A percentile compares a stretch with the other conserved stretches of the same genome.
Evolutionary conservation across 805 yeast genomes (phyloP).

Genomic region (Ogataea neopini): DNA sequence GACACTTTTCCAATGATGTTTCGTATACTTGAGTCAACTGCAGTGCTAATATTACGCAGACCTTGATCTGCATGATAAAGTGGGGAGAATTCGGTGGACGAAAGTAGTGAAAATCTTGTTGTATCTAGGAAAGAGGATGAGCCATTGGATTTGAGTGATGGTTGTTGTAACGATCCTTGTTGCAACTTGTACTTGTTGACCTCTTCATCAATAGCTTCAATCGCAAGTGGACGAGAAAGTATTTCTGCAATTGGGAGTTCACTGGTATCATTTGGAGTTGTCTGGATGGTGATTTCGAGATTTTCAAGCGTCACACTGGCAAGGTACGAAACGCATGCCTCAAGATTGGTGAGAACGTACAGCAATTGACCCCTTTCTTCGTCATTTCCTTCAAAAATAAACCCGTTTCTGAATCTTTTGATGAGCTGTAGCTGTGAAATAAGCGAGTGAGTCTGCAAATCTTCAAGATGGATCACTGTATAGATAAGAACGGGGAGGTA

Average conservation of each 20-base stretch:
- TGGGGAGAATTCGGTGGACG: conserved; percentile 27
- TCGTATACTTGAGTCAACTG: conserved; percentile 38
- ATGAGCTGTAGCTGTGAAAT: conserved; percentile 35
- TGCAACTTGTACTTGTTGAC: conserved; percentile 19
- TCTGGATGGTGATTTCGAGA: conserved; percentile 25
- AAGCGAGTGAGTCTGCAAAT: conserved; percentile 30
- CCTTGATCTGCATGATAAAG: conserved; percentile 40
- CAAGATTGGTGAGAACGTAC: conserved; percentile 38
- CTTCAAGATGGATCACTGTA: conserved; percentile 33
- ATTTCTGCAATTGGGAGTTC: not conserved
- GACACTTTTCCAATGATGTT: conserved; percentile 37
- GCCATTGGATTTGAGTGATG: conserved; percentile 1
- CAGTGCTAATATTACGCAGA: conserved; percentile 33
- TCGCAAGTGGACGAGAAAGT: conserved; percentile 25
- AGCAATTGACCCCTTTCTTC: conserved; percentile 36
- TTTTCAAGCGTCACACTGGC: conserved; percentile 36
- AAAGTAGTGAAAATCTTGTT: conserved; percentile 14
- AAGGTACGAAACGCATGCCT: conserved; percentile 38
- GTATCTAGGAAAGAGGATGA: conserved; percentile 16
- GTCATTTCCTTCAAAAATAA: conserved; percentile 28
- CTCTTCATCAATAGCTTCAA: conserved; percentile 32
- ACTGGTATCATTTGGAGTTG: conserved; percentile 2
- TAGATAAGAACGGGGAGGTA: conserved; percentile 38
- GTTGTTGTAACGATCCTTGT: conserved; percentile 9
- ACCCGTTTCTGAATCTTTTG: conserved; percentile 35